phyloP scores from a whole-genome alignment of 345 rosid species.

The Odontarrhena argentea region DNA sequence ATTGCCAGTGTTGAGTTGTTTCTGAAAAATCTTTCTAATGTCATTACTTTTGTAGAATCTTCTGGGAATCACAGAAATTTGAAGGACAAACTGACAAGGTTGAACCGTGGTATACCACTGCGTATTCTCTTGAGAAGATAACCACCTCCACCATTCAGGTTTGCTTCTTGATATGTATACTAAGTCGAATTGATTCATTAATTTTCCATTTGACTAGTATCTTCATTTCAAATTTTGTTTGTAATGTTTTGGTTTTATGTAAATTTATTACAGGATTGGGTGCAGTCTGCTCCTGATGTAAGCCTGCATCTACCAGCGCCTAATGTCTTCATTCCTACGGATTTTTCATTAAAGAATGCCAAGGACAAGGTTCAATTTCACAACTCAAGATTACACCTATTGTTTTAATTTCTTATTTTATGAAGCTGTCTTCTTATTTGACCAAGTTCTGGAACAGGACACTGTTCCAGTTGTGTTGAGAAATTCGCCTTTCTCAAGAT shows the following conservation, averaged over 20 bases:
- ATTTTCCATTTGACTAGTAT: not conserved
- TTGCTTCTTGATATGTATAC: constrained; percentile 26
- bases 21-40: constrained; percentile 25
- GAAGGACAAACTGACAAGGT: constrained; percentile 72
- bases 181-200: constrained; percentile 1
- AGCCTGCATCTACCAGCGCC: constrained; percentile 69
- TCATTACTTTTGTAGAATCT: constrained; percentile 56
- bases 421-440: constrained; percentile 27
- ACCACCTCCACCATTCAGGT: constrained; percentile 66
- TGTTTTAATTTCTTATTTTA: not conserved
- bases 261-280: constrained; percentile 71
- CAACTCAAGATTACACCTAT: not conserved
- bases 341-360: constrained; percentile 67
- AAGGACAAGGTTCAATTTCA: constrained; percentile 59
- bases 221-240: constrained; percentile 3
- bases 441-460: constrained; percentile 52
- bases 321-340: constrained; percentile 83
- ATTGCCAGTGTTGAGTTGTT: constrained; percentile 6
- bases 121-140: constrained; percentile 71
- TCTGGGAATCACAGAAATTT: constrained; percentile 92
- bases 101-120: constrained; percentile 95
- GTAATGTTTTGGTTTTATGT: constrained; percentile 8
- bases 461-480: constrained; percentile 62
- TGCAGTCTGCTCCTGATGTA: constrained; percentile 62
- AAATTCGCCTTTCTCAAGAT: constrained; percentile 61